phyloP scores from a whole-genome alignment of 2,329 filamentous ascomycete genomes.

The Fusarium proliferatum region DNA sequence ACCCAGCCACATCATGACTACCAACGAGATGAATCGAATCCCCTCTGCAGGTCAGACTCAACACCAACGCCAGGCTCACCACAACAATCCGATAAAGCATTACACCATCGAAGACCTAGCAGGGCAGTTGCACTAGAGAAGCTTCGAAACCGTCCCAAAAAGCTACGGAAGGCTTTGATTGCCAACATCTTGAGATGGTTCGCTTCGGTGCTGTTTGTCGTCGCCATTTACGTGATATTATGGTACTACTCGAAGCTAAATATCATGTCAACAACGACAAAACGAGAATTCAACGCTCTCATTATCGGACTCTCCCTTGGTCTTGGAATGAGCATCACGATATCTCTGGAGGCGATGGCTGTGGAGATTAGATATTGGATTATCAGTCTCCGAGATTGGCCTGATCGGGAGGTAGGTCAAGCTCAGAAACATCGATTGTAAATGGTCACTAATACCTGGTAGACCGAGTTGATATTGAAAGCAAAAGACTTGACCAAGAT shows the following conservation, averaged over 20 bases:
- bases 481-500: conserved; percentile 39
- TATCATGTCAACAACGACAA: conserved; percentile 43
- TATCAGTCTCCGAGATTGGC: conserved; percentile 51
- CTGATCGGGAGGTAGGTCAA: conserved; percentile 52
- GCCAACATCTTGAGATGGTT: conserved; percentile 34
- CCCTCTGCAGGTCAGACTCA: conserved; percentile 1
- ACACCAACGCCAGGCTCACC: background rate
- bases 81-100: background rate
- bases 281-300: conserved; percentile 57
- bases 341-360: conserved; percentile 57
- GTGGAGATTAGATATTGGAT: conserved; percentile 60
- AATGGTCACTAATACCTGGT: background rate
- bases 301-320: conserved; percentile 55
- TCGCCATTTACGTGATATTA: conserved; percentile 35
- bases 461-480: conserved; percentile 36
- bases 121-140: background rate
- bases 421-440: background rate
- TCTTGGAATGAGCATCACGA: conserved; percentile 52
- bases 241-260: conserved; percentile 21
- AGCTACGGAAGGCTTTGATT: conserved; percentile 10
- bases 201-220: conserved; percentile 22
- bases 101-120: background rate
- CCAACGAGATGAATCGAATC: conserved; percentile 20
- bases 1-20: background rate
- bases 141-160: conserved; percentile 20